Evolutionary conservation across 352 stramenopile genomes (phyloP), one percentile per base, ranked within the genome.

Genomic region (Pythium guiyangense): DNA sequence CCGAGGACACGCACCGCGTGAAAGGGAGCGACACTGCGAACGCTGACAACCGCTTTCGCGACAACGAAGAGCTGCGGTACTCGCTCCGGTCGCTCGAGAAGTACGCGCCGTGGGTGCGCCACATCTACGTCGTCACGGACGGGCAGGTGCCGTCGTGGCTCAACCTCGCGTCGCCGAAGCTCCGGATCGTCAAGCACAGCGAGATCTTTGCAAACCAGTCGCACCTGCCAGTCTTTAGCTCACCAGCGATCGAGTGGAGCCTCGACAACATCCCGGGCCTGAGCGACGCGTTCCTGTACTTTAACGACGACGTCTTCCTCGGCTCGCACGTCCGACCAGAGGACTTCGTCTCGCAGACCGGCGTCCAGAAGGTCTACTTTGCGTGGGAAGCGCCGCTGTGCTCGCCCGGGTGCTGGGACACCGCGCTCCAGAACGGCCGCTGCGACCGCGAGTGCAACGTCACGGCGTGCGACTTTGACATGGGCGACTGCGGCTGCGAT

Each of bases 301-400:
- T 98, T 61, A 98, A 98, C 64, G 94, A 98, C 66, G 94, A 98
- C 68, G 93, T 98, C 11, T 96, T 98, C 60, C 73, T 98, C 1
- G 94, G 93, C 40, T 77, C 86, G 17, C 70, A 73, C 12, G 82
- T 96, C 14, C 72, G 78, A 48, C 94, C 94, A 0, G 88, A 97
- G 47, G 94, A 98, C 60, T 98, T 98, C 79, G 73, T 97, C 15
- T 88, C 74, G 22, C 77, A 90, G 59, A 71, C 62, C 11, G 84
- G 85, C 20, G 83, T 93, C 18, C 92, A 98, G 62, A 96, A 96
- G 61, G 77, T 90, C 20, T 97, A 97, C 57, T 89, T 97, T 27
- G 86, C 88, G 0, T 98, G 94, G 94, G 89, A 97, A 64, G 84
- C 97, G 34, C 94, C 94, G 12, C 74, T 93, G 4, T 98, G 94